These are phyloP conservation scores for Lecanosticta acicola DNA, from an alignment of 2,329 filamentous ascomycete genomes.

Conservation along the genomic window DNA sequence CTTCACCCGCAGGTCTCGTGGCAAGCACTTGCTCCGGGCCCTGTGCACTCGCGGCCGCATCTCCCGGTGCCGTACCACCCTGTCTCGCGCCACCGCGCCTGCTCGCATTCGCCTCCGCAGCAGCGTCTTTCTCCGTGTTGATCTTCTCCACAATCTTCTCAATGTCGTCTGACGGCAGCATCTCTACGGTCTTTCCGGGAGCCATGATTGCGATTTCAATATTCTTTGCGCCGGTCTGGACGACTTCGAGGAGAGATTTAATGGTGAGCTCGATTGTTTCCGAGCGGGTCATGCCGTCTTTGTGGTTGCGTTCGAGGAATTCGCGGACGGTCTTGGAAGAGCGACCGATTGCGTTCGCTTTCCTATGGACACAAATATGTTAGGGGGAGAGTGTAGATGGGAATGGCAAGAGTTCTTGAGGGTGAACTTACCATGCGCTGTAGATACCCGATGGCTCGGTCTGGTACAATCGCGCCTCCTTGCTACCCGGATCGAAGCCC, in stretches of 20 bases:
- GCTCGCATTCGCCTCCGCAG: slow-evolving; percentile 82
- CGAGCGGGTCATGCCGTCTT: slow-evolving; percentile 94
- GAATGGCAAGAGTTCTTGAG: not conserved
- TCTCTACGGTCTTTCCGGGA: slow-evolving; percentile 83
- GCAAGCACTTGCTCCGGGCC: slow-evolving; percentile 33
- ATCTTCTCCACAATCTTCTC: slow-evolving; percentile 98
- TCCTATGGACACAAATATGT: slow-evolving; percentile 54
- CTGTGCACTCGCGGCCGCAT: slow-evolving; percentile 22
- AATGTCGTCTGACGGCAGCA: slow-evolving; percentile 92
- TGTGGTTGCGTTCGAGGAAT: slow-evolving; percentile 98
- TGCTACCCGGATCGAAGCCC: slow-evolving; percentile 93
- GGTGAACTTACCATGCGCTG: slow-evolving; percentile 72
- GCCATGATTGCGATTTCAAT: slow-evolving; percentile 99
- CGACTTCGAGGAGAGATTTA: slow-evolving; percentile 95
- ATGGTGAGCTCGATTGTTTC: slow-evolving; percentile 94
- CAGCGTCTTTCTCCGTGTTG: slow-evolving; percentile 96
- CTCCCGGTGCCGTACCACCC: slow-evolving; percentile 21
- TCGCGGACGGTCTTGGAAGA: slow-evolving; percentile 99
- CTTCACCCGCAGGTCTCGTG: slow-evolving; percentile 33
- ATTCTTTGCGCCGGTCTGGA: slow-evolving; percentile 98
- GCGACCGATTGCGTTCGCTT: slow-evolving; percentile 96
- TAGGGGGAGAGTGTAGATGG: not conserved
- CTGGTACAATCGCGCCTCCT: slow-evolving; percentile 86
- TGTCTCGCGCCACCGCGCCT: slow-evolving; percentile 55
- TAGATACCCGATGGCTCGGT: slow-evolving; percentile 99